Conservation (phyloP, 176 grass and related monocot genomes). For the Avena sativa region DNA sequence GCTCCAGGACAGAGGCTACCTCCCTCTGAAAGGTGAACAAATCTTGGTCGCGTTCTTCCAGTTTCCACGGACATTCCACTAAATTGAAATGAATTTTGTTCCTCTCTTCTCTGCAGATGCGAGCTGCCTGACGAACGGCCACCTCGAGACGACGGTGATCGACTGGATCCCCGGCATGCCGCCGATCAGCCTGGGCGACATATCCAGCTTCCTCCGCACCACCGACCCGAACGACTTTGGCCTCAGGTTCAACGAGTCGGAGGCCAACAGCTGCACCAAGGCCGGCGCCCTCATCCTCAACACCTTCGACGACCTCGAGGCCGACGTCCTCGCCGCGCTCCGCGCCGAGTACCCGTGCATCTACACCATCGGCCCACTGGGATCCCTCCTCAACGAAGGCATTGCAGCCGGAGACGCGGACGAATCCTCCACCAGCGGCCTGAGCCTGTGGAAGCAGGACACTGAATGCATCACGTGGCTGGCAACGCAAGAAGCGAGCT, state of each 20-base stretch:
- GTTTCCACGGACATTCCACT: not conserved
- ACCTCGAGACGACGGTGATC: not conserved
- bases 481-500: not conserved
- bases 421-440: not conserved
- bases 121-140: not conserved
- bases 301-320: not conserved
- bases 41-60: not conserved
- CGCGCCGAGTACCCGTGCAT: not conserved
- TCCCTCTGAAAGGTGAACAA: not conserved
- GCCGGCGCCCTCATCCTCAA: not conserved
- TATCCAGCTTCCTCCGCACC: conserved; percentile 7
- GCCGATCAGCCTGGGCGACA: not conserved
- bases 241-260: not conserved
- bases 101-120: not conserved
- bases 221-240: not conserved
- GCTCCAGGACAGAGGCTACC: not conserved
- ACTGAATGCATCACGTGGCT: not conserved
- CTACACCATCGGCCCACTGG: not conserved
- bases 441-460: not conserved
- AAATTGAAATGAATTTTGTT: not conserved
- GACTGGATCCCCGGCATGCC: not conserved
- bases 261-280: not conserved
- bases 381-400: not conserved
- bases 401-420: not conserved
- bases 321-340: not conserved